Conservation (phyloP, 352 stramenopile genomes). For the Thalassiosira delicatula region DNA sequence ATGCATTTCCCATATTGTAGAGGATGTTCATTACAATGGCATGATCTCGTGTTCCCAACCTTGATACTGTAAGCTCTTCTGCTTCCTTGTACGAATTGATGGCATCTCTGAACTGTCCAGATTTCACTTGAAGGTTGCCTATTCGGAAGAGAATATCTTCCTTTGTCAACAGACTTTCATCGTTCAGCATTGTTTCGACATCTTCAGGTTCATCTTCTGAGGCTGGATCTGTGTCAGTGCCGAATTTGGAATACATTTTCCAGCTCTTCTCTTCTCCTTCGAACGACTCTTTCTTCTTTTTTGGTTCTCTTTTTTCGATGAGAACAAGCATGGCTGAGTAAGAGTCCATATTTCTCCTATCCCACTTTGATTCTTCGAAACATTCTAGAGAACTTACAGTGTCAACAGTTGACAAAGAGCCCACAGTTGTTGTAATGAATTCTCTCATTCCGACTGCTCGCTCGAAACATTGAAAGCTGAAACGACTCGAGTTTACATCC, state of each 20-base stretch:
- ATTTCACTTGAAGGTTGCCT: slow-evolving; percentile 64
- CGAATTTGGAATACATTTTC: slow-evolving; percentile 48
- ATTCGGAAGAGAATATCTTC: slow-evolving; percentile 73
- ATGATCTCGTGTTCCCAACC: slow-evolving; percentile 69
- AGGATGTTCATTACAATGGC: slow-evolving; percentile 71
- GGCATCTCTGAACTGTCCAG: slow-evolving; percentile 46
- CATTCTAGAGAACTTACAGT: slow-evolving; percentile 45
- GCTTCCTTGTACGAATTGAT: slow-evolving; percentile 69
- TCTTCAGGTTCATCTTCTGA: slow-evolving; percentile 14
- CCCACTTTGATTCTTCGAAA: slow-evolving; percentile 60
- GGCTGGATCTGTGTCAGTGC: slow-evolving; percentile 19
- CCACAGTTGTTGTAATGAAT: slow-evolving; percentile 49
- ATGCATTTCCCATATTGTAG: slow-evolving; percentile 68
- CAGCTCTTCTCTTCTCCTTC: slow-evolving; percentile 49
- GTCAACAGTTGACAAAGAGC: slow-evolving; percentile 50
- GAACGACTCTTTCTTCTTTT: slow-evolving; percentile 12
- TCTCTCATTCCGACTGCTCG: slow-evolving; percentile 64
- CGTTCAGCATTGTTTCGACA: slow-evolving; percentile 15
- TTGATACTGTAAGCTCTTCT: slow-evolving; percentile 60
- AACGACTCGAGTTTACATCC: slow-evolving; percentile 31
- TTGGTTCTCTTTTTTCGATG: slow-evolving; percentile 47
- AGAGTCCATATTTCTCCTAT: slow-evolving; percentile 57
- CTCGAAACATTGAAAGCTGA: slow-evolving; percentile 62
- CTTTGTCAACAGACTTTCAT: slow-evolving; percentile 48
- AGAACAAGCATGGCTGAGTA: slow-evolving; percentile 61